Evolutionary conservation across 179 eudicot genomes (phyloP).

Genomic region (Sideroxylon spinosum): DNA sequence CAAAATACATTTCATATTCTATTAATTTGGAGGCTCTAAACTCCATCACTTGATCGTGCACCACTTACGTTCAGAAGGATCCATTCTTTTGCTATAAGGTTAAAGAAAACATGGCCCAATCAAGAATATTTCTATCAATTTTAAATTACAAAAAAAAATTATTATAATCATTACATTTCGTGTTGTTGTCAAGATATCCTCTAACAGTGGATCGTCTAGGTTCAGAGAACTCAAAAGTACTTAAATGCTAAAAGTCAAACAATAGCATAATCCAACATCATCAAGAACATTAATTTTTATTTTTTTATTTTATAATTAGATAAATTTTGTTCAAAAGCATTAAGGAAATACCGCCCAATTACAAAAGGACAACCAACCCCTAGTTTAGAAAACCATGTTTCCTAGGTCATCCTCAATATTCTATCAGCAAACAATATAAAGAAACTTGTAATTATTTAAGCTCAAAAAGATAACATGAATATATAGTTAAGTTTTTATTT

Average conservation of each 20-base stretch:
- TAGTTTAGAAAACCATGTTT: no score
- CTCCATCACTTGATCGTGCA: conserved; percentile 28
- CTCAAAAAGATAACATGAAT: not conserved
- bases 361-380: no score
- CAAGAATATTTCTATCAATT: not conserved
- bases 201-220: conserved; percentile 94
- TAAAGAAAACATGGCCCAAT: not conserved
- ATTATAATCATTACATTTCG: no score
- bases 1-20: conserved; percentile 4
- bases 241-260: conserved; percentile 60
- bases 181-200: no score
- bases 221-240: conserved; percentile 95
- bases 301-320: no score
- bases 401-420: no score
- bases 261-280: conserved; percentile 8
- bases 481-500: not conserved
- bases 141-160: no score
- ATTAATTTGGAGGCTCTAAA: conserved; percentile 15
- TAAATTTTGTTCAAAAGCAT: no score
- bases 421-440: not conserved
- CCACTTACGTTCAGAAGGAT: conserved; percentile 61
- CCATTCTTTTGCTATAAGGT: conserved; percentile 75
- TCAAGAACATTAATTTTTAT: not conserved
- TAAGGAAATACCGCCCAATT: no score
- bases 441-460: not conserved